Percentiles rank a stretch among this genome's conserved stretches.
phyloP scores from a whole-genome alignment of 2,329 filamentous ascomycete species.

The Phaeophleospora eucalypticola region DNA sequence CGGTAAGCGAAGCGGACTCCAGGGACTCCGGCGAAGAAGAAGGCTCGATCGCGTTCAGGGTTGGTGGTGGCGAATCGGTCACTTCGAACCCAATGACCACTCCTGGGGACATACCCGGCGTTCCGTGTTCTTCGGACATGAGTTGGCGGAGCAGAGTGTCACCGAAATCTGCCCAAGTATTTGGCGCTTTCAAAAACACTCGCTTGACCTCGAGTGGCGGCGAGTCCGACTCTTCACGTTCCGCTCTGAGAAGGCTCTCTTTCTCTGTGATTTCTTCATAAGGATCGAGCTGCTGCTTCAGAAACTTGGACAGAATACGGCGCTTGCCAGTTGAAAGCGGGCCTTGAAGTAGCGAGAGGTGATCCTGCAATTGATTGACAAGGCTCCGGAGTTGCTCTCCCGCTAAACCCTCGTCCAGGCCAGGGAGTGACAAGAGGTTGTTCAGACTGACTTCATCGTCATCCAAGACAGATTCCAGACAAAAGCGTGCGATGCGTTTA shows the following conservation, averaged over 20 bases:
- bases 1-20: constrained; percentile 3
- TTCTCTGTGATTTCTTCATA: constrained; percentile 42
- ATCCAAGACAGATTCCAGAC: constrained; percentile 60
- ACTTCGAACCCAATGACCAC: constrained; percentile 28
- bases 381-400: constrained; percentile 49
- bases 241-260: constrained; percentile 10
- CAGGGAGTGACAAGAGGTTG: constrained; percentile 53
- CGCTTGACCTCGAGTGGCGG: constrained; percentile 10
- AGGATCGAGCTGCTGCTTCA: constrained; percentile 53
- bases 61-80: neutral
- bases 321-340: constrained; percentile 48
- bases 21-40: constrained; percentile 6
- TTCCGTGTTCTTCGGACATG: constrained; percentile 27
- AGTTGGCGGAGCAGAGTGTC: constrained; percentile 29
- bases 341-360: constrained; percentile 50
- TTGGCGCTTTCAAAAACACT: constrained; percentile 24
- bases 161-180: constrained; percentile 32
- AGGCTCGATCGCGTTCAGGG: neutral
- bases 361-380: constrained; percentile 51
- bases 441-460: constrained; percentile 56
- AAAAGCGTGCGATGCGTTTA: constrained; percentile 56
- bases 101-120: constrained; percentile 13
- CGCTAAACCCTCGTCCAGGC: constrained; percentile 53
- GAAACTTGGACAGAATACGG: constrained; percentile 48
- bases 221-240: constrained; percentile 1